These are phyloP conservation scores for Metarhizium anisopliae DNA, from an alignment of 2,329 filamentous ascomycete genomes.

Conservation along the genomic window DNA sequence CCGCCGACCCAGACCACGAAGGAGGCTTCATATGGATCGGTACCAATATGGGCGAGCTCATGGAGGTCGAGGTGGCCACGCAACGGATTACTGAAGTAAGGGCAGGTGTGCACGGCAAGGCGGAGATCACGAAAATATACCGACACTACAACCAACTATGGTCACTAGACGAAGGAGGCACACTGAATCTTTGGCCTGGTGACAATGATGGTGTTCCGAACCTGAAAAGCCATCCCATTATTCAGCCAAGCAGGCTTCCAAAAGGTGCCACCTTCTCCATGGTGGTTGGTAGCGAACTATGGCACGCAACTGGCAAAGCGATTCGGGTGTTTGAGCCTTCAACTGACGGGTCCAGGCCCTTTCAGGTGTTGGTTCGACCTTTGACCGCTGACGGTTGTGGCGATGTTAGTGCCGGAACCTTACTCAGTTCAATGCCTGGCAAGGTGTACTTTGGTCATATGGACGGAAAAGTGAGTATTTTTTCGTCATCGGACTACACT, in stretches of 20 bases:
- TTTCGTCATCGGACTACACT: constrained; percentile 65
- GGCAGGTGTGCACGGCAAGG: constrained; percentile 63
- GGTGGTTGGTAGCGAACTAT: constrained; percentile 74
- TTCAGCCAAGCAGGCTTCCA: constrained; percentile 66
- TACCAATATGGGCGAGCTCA: constrained; percentile 77
- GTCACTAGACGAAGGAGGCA: constrained; percentile 86
- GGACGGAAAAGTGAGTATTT: constrained; percentile 93
- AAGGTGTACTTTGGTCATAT: constrained; percentile 84
- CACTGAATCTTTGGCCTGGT: constrained; percentile 78
- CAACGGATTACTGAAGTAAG: constrained; percentile 63
- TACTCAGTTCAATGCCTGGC: constrained; percentile 64
- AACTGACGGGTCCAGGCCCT: constrained; percentile 55
- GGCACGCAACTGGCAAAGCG: constrained; percentile 82
- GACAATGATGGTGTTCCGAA: constrained; percentile 64
- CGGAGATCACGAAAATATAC: constrained; percentile 76
- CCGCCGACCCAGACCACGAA: constrained; percentile 67
- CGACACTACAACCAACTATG: constrained; percentile 84
- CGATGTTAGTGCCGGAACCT: constrained; percentile 78
- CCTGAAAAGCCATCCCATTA: constrained; percentile 57
- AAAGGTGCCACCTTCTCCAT: constrained; percentile 83
- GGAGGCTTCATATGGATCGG: constrained; percentile 82
- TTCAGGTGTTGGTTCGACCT: constrained; percentile 66
- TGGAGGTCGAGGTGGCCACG: constrained; percentile 75
- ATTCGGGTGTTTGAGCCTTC: constrained; percentile 76
- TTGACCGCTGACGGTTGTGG: constrained; percentile 65